Conservation (phyloP, 345 rosid genomes). For the Pugionium dolabratum region DNA sequence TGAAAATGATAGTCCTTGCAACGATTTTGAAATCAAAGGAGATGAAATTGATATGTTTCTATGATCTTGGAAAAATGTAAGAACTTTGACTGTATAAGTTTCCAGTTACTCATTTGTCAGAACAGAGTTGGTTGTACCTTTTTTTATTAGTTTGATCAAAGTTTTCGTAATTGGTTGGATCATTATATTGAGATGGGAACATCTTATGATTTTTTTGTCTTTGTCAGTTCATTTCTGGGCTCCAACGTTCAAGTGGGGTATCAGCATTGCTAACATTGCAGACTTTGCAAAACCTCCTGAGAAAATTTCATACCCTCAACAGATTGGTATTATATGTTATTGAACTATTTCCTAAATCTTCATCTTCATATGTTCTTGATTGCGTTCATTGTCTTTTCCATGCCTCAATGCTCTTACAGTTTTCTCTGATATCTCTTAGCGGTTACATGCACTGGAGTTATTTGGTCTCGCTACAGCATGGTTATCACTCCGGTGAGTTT, state of each 20-base stretch:
- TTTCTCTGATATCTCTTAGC: constrained; percentile 46
- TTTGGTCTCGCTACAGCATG: constrained; percentile 83
- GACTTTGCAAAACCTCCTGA: constrained; percentile 74
- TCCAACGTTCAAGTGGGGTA: constrained; percentile 94
- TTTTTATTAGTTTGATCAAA: background rate
- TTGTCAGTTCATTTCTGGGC: constrained; percentile 70
- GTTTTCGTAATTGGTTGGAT: background rate
- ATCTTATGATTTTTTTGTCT: background rate
- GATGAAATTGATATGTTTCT: background rate
- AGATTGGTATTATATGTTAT: background rate
- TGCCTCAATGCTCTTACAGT: constrained; percentile 20
- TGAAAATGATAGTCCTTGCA: background rate
- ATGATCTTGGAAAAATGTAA: background rate
- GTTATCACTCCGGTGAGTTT: constrained; percentile 81
- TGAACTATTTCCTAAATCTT: background rate
- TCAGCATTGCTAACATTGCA: constrained; percentile 82
- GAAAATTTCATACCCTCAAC: background rate
- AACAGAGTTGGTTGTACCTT: background rate
- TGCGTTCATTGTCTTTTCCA: background rate
- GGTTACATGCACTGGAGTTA: constrained; percentile 67
- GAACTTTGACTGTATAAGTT: background rate
- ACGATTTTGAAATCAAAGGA: background rate
- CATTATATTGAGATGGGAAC: too few relatives aligned
- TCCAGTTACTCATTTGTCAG: background rate
- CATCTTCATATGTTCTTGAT: background rate